These are phyloP conservation scores for Schwanniomyces etchellsii DNA, from an alignment of 1,139 yeast species.

Conservation along the genomic window DNA sequence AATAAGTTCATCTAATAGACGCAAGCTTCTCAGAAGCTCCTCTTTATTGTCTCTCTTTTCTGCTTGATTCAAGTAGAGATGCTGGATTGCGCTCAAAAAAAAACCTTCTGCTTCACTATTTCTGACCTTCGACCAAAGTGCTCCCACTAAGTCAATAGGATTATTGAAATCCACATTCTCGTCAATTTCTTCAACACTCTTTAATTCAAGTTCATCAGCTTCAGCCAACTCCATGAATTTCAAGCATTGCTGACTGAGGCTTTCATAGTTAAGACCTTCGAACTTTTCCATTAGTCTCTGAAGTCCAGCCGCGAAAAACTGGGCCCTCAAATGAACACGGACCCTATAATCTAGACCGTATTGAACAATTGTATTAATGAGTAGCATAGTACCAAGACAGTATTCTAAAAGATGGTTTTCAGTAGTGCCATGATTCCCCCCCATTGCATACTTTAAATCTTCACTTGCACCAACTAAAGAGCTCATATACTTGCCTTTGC, in stretches of 20 bases:
- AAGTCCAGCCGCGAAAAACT: conserved; percentile 73
- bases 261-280: conserved; percentile 56
- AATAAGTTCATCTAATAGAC: conserved; percentile 76
- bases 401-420: conserved; percentile 79
- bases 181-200: conserved; percentile 55
- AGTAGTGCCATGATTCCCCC: conserved; percentile 36
- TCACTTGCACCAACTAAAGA: conserved; percentile 91
- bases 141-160: conserved; percentile 65
- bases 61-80: conserved; percentile 67
- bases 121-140: conserved; percentile 66
- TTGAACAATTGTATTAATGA: conserved; percentile 67
- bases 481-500: conserved; percentile 79
- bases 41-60: conserved; percentile 47
- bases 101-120: conserved; percentile 70
- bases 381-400: conserved; percentile 69
- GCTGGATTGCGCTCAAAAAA: conserved; percentile 76
- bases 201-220: conserved; percentile 63
- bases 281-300: conserved; percentile 58
- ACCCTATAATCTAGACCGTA: conserved; percentile 61
- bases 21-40: conserved; percentile 60
- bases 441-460: conserved; percentile 57
- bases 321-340: conserved; percentile 72
- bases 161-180: conserved; percentile 62
- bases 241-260: conserved; percentile 59
- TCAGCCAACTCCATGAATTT: conserved; percentile 63